Evolutionary conservation across 768 basidiomycete species (phyloP).

Genomic region (Termitomyces sp.): DNA sequence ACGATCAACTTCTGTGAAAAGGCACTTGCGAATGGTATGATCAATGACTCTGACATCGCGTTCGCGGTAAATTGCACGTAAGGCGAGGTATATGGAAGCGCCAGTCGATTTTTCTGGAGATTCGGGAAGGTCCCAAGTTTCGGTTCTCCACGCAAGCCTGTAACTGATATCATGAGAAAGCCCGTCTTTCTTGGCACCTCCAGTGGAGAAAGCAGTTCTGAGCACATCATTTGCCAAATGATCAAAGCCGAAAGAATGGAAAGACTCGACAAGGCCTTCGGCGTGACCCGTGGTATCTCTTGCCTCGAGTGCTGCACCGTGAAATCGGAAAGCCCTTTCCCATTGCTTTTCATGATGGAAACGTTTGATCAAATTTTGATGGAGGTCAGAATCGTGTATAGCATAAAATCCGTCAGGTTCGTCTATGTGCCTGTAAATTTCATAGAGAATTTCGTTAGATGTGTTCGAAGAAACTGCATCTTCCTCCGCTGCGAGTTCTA

Average conservation of each 20-base stretch:
- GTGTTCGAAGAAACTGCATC: conserved; percentile 20
- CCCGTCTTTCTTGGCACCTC: conserved; percentile 22
- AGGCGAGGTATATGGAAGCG: conserved; percentile 68
- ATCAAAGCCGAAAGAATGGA: conserved; percentile 90
- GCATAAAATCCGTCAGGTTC: conserved; percentile 99
- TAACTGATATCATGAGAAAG: conserved; percentile 56
- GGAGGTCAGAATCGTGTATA: conserved; percentile 75
- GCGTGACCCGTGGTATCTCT: conserved; percentile 40
- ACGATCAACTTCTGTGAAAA: conserved; percentile 60
- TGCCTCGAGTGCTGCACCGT: conserved; percentile 81
- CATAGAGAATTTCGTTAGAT: conserved; percentile 76
- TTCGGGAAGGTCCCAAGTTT: conserved; percentile 92
- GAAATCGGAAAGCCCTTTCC: conserved; percentile 86
- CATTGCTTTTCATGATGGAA: conserved; percentile 93
- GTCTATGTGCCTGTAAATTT: conserved; percentile 92
- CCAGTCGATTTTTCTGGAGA: conserved; percentile 43
- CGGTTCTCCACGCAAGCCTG: conserved; percentile 90
- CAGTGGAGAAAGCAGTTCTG: conserved; percentile 36
- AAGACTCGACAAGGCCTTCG: conserved; percentile 70
- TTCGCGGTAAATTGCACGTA: conserved; percentile 82
- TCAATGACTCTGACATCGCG: conserved; percentile 53
- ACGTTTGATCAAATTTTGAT: conserved; percentile 75
- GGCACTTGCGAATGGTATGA: conserved; percentile 41
- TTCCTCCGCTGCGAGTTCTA: conserved; percentile 74
- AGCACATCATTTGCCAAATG: conserved; percentile 75